Evolutionary conservation across 2,329 filamentous ascomycete species (phyloP).

Genomic region (Pseudogymnoascus sp.): DNA sequence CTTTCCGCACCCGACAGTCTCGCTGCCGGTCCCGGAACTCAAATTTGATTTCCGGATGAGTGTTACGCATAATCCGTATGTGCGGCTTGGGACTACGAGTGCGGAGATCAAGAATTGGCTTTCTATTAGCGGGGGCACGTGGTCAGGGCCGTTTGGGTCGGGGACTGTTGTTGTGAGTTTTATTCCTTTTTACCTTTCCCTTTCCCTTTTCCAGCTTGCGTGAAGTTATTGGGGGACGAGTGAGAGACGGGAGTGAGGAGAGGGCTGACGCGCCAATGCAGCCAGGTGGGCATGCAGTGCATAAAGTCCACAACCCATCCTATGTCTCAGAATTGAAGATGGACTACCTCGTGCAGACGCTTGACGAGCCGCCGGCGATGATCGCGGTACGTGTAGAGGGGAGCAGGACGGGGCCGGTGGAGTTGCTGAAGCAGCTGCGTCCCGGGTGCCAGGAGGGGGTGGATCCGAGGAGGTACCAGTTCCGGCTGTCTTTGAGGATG

Average conservation of each 20-base stretch:
- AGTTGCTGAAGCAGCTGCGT: constrained; percentile 24
- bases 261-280: constrained; percentile 28
- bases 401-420: constrained; percentile 40
- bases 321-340: constrained; percentile 32
- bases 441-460: constrained; percentile 22
- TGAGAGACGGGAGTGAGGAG: constrained; percentile 27
- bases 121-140: constrained; percentile 40
- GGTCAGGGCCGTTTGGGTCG: constrained; percentile 43
- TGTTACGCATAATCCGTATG: constrained; percentile 37
- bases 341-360: constrained; percentile 42
- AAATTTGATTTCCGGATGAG: constrained; percentile 45
- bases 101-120: constrained; percentile 42
- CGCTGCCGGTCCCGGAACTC: constrained; percentile 40
- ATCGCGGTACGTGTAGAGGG: constrained; percentile 42
- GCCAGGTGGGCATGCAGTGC: constrained; percentile 22
- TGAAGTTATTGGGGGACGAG: constrained; percentile 18
- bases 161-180: constrained; percentile 35
- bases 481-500: constrained; percentile 43
- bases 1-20: constrained; percentile 33
- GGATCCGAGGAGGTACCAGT: constrained; percentile 35
- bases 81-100: constrained; percentile 36
- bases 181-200: background rate
- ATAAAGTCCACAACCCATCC: background rate
- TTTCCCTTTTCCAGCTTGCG: background rate
- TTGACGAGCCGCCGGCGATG: constrained; percentile 38